Base-by-base conservation (phyloP, 2,329 filamentous ascomycete species). In the Aspergillus bombycis region DNA sequence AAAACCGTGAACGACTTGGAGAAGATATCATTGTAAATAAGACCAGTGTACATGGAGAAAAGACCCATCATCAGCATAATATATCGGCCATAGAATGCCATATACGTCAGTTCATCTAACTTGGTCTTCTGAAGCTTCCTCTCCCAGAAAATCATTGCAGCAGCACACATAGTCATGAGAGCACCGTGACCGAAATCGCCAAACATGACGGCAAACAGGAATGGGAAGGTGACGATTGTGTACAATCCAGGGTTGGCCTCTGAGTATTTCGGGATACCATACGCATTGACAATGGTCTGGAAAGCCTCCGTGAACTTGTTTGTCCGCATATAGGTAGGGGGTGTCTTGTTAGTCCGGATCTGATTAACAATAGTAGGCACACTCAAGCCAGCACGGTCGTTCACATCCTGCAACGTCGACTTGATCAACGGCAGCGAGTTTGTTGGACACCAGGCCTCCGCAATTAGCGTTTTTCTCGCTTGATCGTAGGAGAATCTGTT, bases 171-270 rank as follows among this genome's bases (percentile, higher is more conserved):
- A 50, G 94, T 85, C 91, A 99, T 96, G 78, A 99, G 91, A 68
- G 90, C 79, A 69, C 94, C 95, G 75, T 99, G 95, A 58, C 95
- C 96, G 63, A 97, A 90, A 80, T 99, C 95, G 84, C 95, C 96
- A 76, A 99, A 99, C 95, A 99, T 99, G 87, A 99, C 95, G 57
- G 95, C 95, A 77, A 99, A 99, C 66, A 99, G 85, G 84, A 99
- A 99, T n/a, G 96, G 95, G 80, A 99, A 99, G 7, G 95, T 99
- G 67, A 99, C 90, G 70, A 98, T 93, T 58, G 96, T 95, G 43
- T 94, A 94, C 26, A 99, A 86, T 66, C 93, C 94, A 62, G 95
- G 95, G 81, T 99, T 99, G 78, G 97, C 91, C 81, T 99, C 95
- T 70, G 91, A 91, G 80, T 99, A 99, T 69, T 96, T 98, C 65